These are phyloP conservation scores for Colletotrichum orbiculare DNA, from an alignment of 2,329 filamentous ascomycete species.

Conservation along the genomic window DNA sequence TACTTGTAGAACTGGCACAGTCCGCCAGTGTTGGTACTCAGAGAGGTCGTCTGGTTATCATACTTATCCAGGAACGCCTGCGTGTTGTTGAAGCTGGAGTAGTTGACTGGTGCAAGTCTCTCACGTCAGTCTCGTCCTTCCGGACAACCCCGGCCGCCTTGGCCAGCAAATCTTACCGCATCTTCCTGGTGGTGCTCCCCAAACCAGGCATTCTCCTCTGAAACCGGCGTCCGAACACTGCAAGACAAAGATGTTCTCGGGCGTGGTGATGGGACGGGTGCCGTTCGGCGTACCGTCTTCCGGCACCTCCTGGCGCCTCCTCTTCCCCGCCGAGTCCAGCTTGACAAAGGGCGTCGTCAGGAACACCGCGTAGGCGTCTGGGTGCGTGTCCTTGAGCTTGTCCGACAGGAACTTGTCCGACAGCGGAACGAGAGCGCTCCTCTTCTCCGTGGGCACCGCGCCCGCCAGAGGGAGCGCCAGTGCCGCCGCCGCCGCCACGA, in stretches of 20 bases:
- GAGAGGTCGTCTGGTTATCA: constrained; percentile 26
- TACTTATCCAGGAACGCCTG: constrained; percentile 26
- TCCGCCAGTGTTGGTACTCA: constrained; percentile 32
- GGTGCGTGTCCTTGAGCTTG: constrained; percentile 2
- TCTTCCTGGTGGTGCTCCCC: constrained; percentile 24
- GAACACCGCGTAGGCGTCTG: constrained; percentile 28
- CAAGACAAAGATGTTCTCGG: constrained; percentile 20
- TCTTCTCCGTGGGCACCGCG: constrained; percentile 1
- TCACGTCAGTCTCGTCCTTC: not conserved
- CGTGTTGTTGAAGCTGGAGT: constrained; percentile 21
- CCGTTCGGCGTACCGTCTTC: constrained; percentile 20
- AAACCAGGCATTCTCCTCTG: constrained; percentile 18
- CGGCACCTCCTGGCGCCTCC: constrained; percentile 23
- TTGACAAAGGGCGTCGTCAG: constrained; percentile 7
- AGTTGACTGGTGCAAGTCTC: constrained; percentile 3
- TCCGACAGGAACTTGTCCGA: constrained; percentile 2
- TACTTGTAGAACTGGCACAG: constrained; percentile 33
- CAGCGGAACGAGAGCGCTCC: not conserved
- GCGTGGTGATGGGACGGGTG: constrained; percentile 16
- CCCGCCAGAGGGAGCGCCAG: not conserved
- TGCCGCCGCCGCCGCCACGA: constrained; percentile 18
- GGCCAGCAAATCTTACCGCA: constrained; percentile 8
- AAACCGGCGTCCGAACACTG: constrained; percentile 29
- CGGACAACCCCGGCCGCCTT: fast-evolving
- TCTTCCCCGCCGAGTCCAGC: not conserved